Evolutionary conservation across 768 basidiomycete species (phyloP).

Genomic region (Termitomyces sp.): DNA sequence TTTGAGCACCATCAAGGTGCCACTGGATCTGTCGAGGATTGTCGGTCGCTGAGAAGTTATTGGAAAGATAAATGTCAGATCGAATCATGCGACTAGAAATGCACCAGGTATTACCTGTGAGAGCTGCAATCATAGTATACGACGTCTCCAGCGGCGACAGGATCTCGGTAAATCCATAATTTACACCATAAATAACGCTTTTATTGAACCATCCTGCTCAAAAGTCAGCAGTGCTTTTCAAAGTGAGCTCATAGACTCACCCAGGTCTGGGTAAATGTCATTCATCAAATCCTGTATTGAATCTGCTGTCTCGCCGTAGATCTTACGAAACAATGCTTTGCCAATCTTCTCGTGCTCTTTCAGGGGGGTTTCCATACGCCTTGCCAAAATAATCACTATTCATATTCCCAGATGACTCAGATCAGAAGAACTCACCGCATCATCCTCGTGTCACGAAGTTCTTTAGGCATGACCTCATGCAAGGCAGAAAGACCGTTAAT

Average conservation of each 20-base stretch:
- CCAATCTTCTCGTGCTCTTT: constrained; percentile 41
- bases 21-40: constrained; percentile 59
- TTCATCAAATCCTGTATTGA: constrained; percentile 42
- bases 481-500: constrained; percentile 56
- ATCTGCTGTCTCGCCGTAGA: constrained; percentile 60
- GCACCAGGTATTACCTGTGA: constrained; percentile 29
- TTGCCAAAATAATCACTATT: too few relatives aligned
- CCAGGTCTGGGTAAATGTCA: constrained; percentile 58
- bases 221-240: neutral
- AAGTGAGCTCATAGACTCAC: constrained; percentile 27
- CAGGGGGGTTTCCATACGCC: constrained; percentile 13
- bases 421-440: constrained; percentile 30
- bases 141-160: constrained; percentile 52
- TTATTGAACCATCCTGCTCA: constrained; percentile 49
- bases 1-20: constrained; percentile 56
- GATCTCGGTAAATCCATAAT: constrained; percentile 45
- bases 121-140: constrained; percentile 53
- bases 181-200: constrained; percentile 52
- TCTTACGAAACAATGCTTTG: constrained; percentile 36
- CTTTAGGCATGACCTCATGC: constrained; percentile 49
- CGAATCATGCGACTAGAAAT: neutral
- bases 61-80: neutral
- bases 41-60: constrained; percentile 35
- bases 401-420: too few relatives aligned
- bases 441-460: constrained; percentile 42